These are phyloP conservation scores for Castanea mollissima DNA, from an alignment of 306 rosid species.

Conservation along the genomic window DNA sequence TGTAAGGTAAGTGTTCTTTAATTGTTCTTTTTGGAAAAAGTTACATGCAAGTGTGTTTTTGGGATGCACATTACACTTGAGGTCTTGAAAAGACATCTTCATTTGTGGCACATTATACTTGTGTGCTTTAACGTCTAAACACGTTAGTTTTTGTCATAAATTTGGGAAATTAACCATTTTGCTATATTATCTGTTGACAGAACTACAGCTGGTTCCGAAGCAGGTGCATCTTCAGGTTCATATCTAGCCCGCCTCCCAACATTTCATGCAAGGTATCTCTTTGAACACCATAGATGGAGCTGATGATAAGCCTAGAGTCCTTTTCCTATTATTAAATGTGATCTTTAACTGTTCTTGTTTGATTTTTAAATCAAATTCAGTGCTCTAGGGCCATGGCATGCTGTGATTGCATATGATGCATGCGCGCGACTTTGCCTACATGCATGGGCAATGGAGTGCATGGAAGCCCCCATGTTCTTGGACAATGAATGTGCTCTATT, in stretches of 20 bases:
- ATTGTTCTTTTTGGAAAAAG: not conserved
- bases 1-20: slow-evolving; percentile 54
- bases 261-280: slow-evolving; percentile 86
- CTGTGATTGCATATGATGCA: slow-evolving; percentile 89
- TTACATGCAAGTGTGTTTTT: not conserved
- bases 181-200: slow-evolving; percentile 39
- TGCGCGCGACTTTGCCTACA: slow-evolving; percentile 97
- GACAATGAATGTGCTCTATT: slow-evolving; percentile 89
- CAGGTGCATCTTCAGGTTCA: slow-evolving; percentile 55
- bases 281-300: slow-evolving; percentile 10
- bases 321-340: not conserved
- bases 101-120: not conserved
- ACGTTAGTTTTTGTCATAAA: slow-evolving; percentile 3
- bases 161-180: slow-evolving; percentile 5
- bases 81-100: not conserved
- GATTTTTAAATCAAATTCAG: slow-evolving; percentile 46
- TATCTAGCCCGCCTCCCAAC: slow-evolving; percentile 74
- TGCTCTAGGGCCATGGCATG: slow-evolving; percentile 95
- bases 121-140: not conserved
- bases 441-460: slow-evolving; percentile 98
- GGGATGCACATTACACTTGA: not conserved
- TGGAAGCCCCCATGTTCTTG: slow-evolving; percentile 98
- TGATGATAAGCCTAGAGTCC: slow-evolving; percentile 3
- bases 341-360: slow-evolving; percentile 21
- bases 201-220: slow-evolving; percentile 58